Conservation (phyloP, 495 filamentous ascomycete genomes). For the Penicillium ucsense region DNA sequence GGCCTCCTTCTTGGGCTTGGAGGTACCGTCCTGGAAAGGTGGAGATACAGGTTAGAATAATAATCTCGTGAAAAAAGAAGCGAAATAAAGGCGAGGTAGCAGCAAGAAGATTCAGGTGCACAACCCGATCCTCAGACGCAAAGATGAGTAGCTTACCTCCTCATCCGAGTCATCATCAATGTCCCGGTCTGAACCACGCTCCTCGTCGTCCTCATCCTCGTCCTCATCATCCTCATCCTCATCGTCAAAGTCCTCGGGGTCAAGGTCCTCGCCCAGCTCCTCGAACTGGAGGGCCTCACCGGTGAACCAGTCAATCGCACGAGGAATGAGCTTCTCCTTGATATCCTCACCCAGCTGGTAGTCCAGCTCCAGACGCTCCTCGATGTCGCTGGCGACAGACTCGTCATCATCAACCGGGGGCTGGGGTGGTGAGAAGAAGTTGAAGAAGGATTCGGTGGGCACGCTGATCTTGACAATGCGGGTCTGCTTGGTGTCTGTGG, state of each 20-base stretch:
- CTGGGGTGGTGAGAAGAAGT: conserved; percentile 96
- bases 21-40: conserved; percentile 66
- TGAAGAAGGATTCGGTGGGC: conserved; percentile 98
- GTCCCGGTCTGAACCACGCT: conserved; percentile 40
- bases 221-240: conserved; percentile 94
- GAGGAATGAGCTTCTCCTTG: conserved; percentile 99
- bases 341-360: conserved; percentile 99
- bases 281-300: conserved; percentile 97
- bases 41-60: conserved; percentile 19
- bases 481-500: conserved; percentile 91
- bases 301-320: conserved; percentile 99
- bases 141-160: conserved; percentile 52
- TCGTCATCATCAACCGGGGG: conserved; percentile 67
- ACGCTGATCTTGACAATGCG: conserved; percentile 98
- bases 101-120: too few species aligned
- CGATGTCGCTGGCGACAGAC: conserved; percentile 79
- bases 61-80: neutral
- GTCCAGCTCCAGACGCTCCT: conserved; percentile 95
- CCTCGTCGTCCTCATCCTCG: conserved; percentile 70
- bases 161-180: conserved; percentile 78
- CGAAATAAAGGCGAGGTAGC: conserved; percentile 1
- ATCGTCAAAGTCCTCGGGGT: conserved; percentile 73
- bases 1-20: conserved; percentile 97
- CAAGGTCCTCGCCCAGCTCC: conserved; percentile 80
- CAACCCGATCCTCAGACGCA: too few species aligned